Evolutionary conservation across 2,329 filamentous ascomycete species (phyloP), one percentile per base, ranked within the genome.

Genomic region (Bipolaris cookei): DNA sequence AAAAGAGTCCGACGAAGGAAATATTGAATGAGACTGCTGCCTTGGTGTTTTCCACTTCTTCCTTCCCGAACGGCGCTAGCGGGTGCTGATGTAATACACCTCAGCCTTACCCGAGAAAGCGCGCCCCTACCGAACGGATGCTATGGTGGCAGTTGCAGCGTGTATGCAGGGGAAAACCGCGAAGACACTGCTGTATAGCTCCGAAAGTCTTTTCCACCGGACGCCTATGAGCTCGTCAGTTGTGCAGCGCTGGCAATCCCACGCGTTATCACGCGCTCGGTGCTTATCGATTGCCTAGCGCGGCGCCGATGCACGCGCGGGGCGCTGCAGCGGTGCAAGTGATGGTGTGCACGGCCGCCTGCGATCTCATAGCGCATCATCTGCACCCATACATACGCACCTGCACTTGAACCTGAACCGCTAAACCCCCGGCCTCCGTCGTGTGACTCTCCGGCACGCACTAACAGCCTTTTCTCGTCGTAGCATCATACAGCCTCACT

Each of bases 351-450:
- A 62, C 54, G 56, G 62, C 56, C 58, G 59, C 57, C 57, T 61
- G 53, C 57, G 50, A 63, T 61, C 30, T 64, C 61, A 59, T 66
- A 66, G 63, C 61, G 62, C 67, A 69, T 70, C 68, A 71, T 70
- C 64, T 65, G 68, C 66, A 58, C 58, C 16, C 47, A 46, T 42
- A 56, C 28, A 30, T 13, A 55, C 28, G 41, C 41, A 44, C 41
- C 41, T 28, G 56, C 56, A 62, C 64, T 60, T 60, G 51, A 48
- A 51, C 53, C 28, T 62, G 38, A 52, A 58, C 56, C 61, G 62
- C 60, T 65, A 56, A 51, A 52, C 46, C 42, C 56, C 59, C 20
- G 35, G 43, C 37, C 56, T 43, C 44, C 32, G 37, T 49, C 58
- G 20, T 60, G 58, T 60, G 54, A 54, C 51, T 42, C 28, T 14